Conservation (phyloP, 345 rosid genomes). For the Bruguiera sexangula region DNA sequence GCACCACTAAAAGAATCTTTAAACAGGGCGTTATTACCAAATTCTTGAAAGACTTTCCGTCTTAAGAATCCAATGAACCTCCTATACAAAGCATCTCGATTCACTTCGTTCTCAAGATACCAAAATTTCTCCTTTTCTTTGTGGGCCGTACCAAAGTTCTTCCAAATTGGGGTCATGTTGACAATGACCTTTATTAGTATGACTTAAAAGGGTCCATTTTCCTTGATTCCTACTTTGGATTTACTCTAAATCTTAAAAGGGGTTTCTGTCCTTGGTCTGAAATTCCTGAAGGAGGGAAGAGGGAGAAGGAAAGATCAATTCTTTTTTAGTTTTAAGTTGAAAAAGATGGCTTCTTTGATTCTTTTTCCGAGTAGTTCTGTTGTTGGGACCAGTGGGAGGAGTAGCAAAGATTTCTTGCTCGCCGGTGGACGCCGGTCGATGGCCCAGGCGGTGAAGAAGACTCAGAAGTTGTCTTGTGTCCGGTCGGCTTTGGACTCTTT, state of each 20-base stretch:
- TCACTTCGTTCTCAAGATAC: too few species aligned
- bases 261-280: background rate
- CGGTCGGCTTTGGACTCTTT: conserved; percentile 60
- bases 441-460: conserved; percentile 26
- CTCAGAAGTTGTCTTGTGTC: conserved; percentile 42
- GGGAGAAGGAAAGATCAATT: background rate
- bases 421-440: conserved; percentile 29
- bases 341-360: conserved; percentile 65
- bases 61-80: too few species aligned
- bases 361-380: conserved; percentile 60
- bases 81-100: too few species aligned
- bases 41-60: too few species aligned
- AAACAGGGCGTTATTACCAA: too few species aligned
- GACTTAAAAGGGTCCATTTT: too few species aligned
- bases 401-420: conserved; percentile 2
- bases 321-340: background rate
- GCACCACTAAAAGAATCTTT: too few species aligned
- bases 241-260: background rate
- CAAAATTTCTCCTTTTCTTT: too few species aligned
- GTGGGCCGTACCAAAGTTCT: too few species aligned
- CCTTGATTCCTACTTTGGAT: too few species aligned
- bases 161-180: too few species aligned
- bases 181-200: too few species aligned
- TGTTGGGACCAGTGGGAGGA: conserved; percentile 26
- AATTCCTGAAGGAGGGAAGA: background rate